These are phyloP conservation scores for Starmerella scarabaei DNA, from an alignment of 805 yeast species.

Conservation along the genomic window DNA sequence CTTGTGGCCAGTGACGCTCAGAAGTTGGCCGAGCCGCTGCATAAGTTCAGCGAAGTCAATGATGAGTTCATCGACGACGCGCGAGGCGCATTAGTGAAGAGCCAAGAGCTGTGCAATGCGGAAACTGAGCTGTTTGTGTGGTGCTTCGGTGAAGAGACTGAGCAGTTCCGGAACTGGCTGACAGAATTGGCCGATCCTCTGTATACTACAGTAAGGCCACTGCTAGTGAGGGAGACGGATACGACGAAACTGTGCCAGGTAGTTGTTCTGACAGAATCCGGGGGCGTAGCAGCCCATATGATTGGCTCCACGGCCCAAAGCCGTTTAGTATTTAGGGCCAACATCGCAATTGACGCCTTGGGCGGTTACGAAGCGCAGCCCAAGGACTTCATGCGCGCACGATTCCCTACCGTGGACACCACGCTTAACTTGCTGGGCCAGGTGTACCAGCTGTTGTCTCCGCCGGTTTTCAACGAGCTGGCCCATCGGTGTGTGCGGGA, in stretches of 20 bases:
- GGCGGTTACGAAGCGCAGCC: slow-evolving; percentile 48
- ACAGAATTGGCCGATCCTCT: slow-evolving; percentile 60
- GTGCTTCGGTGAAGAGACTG: slow-evolving; percentile 35
- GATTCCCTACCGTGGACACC: slow-evolving; percentile 17
- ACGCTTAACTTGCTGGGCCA: slow-evolving; percentile 60
- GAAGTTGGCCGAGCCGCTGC: slow-evolving; percentile 19
- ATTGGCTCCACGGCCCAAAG: slow-evolving; percentile 40
- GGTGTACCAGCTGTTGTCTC: slow-evolving; percentile 66
- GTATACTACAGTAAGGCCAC: slow-evolving; percentile 54
- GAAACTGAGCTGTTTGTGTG: slow-evolving; percentile 40
- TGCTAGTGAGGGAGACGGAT: slow-evolving; percentile 55
- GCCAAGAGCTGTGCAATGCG: slow-evolving; percentile 50
- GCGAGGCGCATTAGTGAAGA: slow-evolving; percentile 47
- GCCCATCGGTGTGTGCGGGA: slow-evolving; percentile 79
- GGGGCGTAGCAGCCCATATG: not conserved
- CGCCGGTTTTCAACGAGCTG: slow-evolving; percentile 68
- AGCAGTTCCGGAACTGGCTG: slow-evolving; percentile 43
- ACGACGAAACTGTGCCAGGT: slow-evolving; percentile 62
- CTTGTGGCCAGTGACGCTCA: slow-evolving; percentile 7
- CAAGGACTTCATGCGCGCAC: slow-evolving; percentile 39
- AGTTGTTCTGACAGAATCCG: slow-evolving; percentile 9
- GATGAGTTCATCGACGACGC: slow-evolving; percentile 13
- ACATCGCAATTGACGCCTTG: slow-evolving; percentile 52
- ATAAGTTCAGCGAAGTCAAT: slow-evolving; percentile 15
- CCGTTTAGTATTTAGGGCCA: slow-evolving; percentile 66